These are phyloP conservation scores for Penicillium sp. DNA, from an alignment of 2,329 filamentous ascomycete genomes.

Conservation along the genomic window DNA sequence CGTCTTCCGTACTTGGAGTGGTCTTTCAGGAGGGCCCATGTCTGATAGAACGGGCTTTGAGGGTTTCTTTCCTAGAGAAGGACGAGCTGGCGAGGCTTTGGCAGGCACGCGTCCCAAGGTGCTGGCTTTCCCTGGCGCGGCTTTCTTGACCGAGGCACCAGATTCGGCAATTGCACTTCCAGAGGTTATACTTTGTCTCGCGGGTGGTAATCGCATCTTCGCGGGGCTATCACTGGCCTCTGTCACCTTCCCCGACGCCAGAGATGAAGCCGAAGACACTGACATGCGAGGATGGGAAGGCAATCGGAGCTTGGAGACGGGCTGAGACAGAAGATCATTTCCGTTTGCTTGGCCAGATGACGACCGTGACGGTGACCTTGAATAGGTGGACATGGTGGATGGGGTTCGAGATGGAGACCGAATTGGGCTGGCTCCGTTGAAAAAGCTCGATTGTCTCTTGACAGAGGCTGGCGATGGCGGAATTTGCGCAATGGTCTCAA, in stretches of 20 bases:
- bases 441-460: conserved; percentile 71
- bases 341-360: conserved; percentile 55
- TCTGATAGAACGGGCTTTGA: conserved; percentile 55
- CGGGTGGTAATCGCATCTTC: conserved; percentile 24
- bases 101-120: conserved; percentile 30
- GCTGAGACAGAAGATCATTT: conserved; percentile 51
- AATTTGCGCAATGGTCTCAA: conserved; percentile 77
- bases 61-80: conserved; percentile 57
- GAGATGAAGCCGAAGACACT: conserved; percentile 23
- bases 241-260: conserved; percentile 16
- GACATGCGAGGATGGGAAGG: conserved; percentile 37
- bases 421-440: conserved; percentile 63
- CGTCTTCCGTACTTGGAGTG: conserved; percentile 44
- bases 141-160: conserved; percentile 22
- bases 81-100: conserved; percentile 53
- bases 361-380: conserved; percentile 43
- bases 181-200: conserved; percentile 22
- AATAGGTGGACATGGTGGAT: conserved; percentile 57
- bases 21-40: conserved; percentile 30
- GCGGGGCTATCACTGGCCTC: conserved; percentile 28
- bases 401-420: conserved; percentile 64
- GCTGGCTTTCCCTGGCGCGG: conserved; percentile 21
- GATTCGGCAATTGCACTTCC: conserved; percentile 16
- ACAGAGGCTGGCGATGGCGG: conserved; percentile 74
- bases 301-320: conserved; percentile 34